Base-by-base conservation (phyloP, 2,329 filamentous ascomycete genomes). In the Bipolaris victoriae region DNA sequence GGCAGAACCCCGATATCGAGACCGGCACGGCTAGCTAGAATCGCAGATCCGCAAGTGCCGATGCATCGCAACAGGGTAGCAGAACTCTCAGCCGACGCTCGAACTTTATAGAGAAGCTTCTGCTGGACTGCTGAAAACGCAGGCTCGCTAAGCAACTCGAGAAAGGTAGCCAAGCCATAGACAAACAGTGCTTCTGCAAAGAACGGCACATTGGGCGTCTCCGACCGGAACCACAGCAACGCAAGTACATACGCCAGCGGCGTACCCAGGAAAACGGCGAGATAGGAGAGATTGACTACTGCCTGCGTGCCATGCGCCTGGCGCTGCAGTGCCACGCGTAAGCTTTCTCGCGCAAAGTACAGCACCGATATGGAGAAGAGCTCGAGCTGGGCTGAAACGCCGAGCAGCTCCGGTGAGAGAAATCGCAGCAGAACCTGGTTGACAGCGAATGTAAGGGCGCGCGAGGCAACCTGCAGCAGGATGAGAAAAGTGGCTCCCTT, bases 301-400 rank as follows among this genome's bases (percentile, higher is more conserved):
- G 90, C 87, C 76, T 98, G 94, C 10, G 84, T 75, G 48, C 76
- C 76, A 62, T 80, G 75, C 7, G 79, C 75, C 63, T 93, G 90
- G 49, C 95, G 85, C 77, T 98, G 94, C 35, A 97, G 86, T 24
- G 94, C 92, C n/a, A 97, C 89, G 15, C 95, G 89, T 47, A 98
- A 80, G 69, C 90, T 94, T 78, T 99, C 95, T 37, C 95, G 86
- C 0, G 95, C 90, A 71, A 99, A 98, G 77, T 96, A 97, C 0
- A 99, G 83, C n/a, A 96, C 88, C 0, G 92, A 92, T 43, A 96
- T 89, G 58, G 94, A 93, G 76, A 93, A 97, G 0, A 98, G 87
- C 69, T 99, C 95, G 3, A 99, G 84, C 75, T 97, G 95, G 0
- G 93, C 89, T 1, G 93, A 90, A 5, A 96, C 83, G 5, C 94